Base-by-base conservation (phyloP, 768 basidiomycete genomes). In the Tricholoma sp. region DNA sequence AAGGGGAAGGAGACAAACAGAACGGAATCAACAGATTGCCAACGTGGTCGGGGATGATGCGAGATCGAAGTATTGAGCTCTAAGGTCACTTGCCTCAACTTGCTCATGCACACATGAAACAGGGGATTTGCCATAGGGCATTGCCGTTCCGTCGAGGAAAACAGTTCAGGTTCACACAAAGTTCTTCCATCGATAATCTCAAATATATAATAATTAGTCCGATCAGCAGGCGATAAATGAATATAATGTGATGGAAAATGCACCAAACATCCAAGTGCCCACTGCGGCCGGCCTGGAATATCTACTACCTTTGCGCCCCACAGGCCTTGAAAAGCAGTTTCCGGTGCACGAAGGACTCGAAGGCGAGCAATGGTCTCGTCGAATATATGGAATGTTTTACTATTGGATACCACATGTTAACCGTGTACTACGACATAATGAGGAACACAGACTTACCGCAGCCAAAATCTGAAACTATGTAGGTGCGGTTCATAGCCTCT, bases 241-340 rank as follows among this genome's bases (percentile, higher is more conserved):
- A 34, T 7, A 34, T 34, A 34, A n/a, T n/a, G n/a, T n/a, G n/a
- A n/a, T n/a, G n/a, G 32, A 9, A 34, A 34, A 2, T 10, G 32
- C 32, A 34, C 32, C 32, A 34, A 10, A 61, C 68, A 72, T 32
- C 70, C 70, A 54, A 69, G 67, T 8, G 67, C 54, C 70, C 71
- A 71, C n/a, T n/a, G n/a, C n/a, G n/a, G n/a, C n/a, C n/a, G n/a
- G n/a, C n/a, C n/a, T n/a, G n/a, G n/a, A 37, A 71, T 69, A 52
- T 72, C 70, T 7, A 66, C 67, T n/a, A n/a, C n/a, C 37, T 62
- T 63, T 55, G 59, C 57, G 37, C 68, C 62, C 67, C 69, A 72
- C 19, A 58, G 57, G 19, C 64, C 64, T 19, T 59, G 56, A n/a
- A 72, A 57, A 55, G 66, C 56, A n/a, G 62, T 52, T 59, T 72